Evolutionary conservation across 2,329 filamentous ascomycete genomes (phyloP), one percentile per base, ranked within the genome.

Genomic region (Ceratocystis destructans): DNA sequence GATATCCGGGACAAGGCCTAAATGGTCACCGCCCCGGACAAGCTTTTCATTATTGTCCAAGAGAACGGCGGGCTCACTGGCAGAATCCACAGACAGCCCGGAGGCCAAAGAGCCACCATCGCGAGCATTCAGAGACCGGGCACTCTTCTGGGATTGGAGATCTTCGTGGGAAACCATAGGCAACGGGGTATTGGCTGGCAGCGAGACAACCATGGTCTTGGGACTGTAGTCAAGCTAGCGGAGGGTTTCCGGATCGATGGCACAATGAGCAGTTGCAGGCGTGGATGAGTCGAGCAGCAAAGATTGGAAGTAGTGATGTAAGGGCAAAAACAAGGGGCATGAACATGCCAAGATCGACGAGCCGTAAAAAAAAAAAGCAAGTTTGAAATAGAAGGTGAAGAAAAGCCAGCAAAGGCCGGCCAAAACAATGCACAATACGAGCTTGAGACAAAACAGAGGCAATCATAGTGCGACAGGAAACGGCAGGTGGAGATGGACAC

Each of bases 101-200:
- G 55, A 59, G n/a, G 17, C 28, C 17, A 37, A 17, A 5, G 53
- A 59, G 5, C 17, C 17, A 2, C n/a, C 28, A 4, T n/a, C 22
- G 22, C 1, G 5, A 1, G 55, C 55, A n/a, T 25, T 2, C 8
- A 53, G 3, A 2, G 48, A 53, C 5, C 1, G 20, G 15, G 10
- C 20, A 25, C 48, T 53, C 15, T 53, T 28, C 28, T 53, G 48
- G 20, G 48, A 44, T 63, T n/a, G 22, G 61, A 63, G 45, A n/a
- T 53, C 48, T 53, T 53, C 48, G 22, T 28, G 48, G 48, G 48
- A 53, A 10, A 25, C 48, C 20, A 53, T 28, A 63, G 62, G 48
- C 46, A 64, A n/a, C 5, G 62, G 61, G 8, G 48, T 20, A 20
- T 63, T 44, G 62, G n/a, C 22, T 37, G 62, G 62, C 45, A 53